Base-by-base conservation (phyloP, 345 rosid species). In the Nephelium lappaceum region DNA sequence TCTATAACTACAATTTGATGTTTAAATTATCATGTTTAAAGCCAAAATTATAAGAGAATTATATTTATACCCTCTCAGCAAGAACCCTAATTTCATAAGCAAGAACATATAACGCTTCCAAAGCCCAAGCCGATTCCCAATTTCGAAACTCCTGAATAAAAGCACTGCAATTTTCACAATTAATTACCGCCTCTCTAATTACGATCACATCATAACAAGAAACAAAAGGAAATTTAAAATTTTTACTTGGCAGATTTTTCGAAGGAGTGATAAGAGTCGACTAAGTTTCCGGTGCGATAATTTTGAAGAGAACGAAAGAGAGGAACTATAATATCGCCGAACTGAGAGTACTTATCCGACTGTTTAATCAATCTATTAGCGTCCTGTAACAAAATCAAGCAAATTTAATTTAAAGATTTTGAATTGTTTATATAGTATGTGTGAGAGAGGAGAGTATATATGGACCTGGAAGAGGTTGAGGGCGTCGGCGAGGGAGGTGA, bases 111-210 rank as follows among this genome's bases (percentile, higher is more conserved):
- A 96, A 72, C 38, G 99, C 88, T 83, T 93, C 95, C 85, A 96
- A 83, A 12, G 99, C 99, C 98, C 98, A 94, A 3, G 98, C 89
- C 0, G 98, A 94, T 76, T 96, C 98, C 98, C 99, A 96, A 82
- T 93, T 96, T 81, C 99, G 88, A 83, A 96, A 96, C 91, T 96
- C 99, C 90, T 94, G 99, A 82, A 92, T 78, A 74, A 96, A 94
- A 68, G 98, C 97, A 75, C 98, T 94, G 86, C 81, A 72, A 53
- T 78, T 38, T 23, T 68, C 53, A 73, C 36, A 16, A 45, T 73
- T 15, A 75, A 61, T n/a, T 15, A 49, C 18, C 67, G 23, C 15
- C 41, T 76, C 61, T 51, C 45, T 42, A 70, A 21, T 16, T 14
- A 55, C 31, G 24, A 16, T 12, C 3, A 55, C 47, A 73, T 24